Base-by-base conservation (phyloP, 1,284 basidiomycete genomes). In the Sanghuangporus baumii region DNA sequence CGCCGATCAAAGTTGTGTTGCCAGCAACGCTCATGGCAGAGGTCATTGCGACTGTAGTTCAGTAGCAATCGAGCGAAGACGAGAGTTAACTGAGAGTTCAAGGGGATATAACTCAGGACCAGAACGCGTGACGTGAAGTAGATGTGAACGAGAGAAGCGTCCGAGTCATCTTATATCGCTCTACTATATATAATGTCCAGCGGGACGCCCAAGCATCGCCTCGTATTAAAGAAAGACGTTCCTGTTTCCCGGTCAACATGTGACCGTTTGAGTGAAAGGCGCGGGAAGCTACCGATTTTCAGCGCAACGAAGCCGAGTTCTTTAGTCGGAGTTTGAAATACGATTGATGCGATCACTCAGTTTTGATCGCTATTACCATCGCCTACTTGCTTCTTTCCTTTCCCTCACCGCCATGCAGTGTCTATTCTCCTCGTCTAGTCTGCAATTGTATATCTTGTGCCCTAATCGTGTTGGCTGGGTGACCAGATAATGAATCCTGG, bases 11-110 rank as follows among this genome's bases (percentile, higher is more conserved):
- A 23, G 62, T 63, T 3, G 58, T 63, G 57, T 63, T 56, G 26
- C 58, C 62, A 43, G 57, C 62, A 41, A 63, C 52, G 58, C 62
- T 63, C 36, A 59, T 40, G 14, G 51, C 20, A n/a, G 51, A 51
- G 20, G 50, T 40, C 55, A 62, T 61, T 2, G 3, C 11, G 40
- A 41, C 12, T 12, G 40, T 12, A 41, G 3, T 2, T 46, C 43
- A 3, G 18, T n/a, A 14, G 43, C 43, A 46, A 46, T 16, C 20
- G 8, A 31, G 26, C 26, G 26, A 31, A 31, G 26, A 46, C 40
- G 6, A 46, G 43, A n/a, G 20, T 46, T n/a, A 8, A 11, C 12
- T 41, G 40, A 16, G 16, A 37, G 52, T 37, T 51, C 23, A 26
- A 18, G 43, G 7, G 43, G 5, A 4, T 31, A 31, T n/a, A 3